Evolutionary conservation across 78 protist genomes (phyloP).

Genomic region (Emiliania huxleyi): DNA sequence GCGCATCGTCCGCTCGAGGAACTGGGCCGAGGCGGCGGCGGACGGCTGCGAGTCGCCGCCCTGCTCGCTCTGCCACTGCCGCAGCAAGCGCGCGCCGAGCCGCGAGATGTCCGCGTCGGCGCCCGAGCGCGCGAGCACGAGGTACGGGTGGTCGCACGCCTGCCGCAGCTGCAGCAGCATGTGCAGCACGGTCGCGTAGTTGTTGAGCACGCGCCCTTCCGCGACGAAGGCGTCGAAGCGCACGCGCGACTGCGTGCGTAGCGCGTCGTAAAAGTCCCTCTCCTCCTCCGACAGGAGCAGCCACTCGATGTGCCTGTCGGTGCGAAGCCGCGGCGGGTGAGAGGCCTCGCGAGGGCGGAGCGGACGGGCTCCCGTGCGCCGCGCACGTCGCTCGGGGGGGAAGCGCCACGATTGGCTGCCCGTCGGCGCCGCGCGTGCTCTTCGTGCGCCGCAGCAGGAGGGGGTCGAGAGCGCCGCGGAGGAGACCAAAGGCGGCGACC

Average conservation of each 20-base stretch:
- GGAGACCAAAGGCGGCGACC: no score
- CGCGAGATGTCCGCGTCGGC: background rate
- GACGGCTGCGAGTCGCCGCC: background rate
- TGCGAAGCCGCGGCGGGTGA: no score
- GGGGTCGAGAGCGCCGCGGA: no score
- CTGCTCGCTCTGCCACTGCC: background rate
- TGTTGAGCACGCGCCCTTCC: background rate
- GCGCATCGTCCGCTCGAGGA: background rate
- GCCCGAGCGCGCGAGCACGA: background rate
- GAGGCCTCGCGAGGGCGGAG: background rate
- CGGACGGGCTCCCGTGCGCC: background rate
- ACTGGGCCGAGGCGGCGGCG: no score
- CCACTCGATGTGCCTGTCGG: background rate
- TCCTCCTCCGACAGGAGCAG: constrained; percentile 52
- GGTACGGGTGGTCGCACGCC: constrained; percentile 41
- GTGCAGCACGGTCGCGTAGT: background rate
- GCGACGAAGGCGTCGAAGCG: constrained; percentile 22
- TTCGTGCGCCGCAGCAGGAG: no score
- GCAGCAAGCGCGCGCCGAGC: background rate
- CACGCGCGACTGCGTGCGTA: background rate
- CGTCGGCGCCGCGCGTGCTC: no score
- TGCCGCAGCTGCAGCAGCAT: no score
- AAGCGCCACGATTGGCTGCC: no score
- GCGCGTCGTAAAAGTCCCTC: constrained; percentile 62
- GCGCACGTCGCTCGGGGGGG: background rate